phyloP scores from a whole-genome alignment of 1,284 basidiomycete species.

The Fomitopsis pinicola region DNA sequence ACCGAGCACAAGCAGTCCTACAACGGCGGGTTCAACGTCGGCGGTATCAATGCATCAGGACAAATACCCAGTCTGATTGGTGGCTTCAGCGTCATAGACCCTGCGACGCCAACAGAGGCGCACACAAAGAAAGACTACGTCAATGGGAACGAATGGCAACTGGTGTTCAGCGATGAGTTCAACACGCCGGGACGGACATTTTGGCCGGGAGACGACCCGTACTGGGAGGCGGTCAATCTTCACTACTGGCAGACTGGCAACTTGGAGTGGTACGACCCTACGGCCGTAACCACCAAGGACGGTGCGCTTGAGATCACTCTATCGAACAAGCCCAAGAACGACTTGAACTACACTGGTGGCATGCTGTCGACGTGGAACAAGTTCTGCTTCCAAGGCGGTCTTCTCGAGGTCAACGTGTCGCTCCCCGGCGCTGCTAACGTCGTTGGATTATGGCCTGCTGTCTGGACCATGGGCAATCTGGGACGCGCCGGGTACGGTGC shows the following conservation, averaged over 20 bases:
- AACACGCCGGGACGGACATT: slow-evolving; percentile 78
- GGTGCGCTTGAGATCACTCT: slow-evolving; percentile 83
- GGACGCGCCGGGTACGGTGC: slow-evolving; percentile 60
- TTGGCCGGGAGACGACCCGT: slow-evolving; percentile 61
- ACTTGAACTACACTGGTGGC: slow-evolving; percentile 72
- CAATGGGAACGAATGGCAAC: slow-evolving; percentile 46
- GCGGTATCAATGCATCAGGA: slow-evolving; percentile 78
- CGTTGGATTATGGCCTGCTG: slow-evolving; percentile 49
- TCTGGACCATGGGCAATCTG: slow-evolving; percentile 56
- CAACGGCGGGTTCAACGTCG: slow-evolving; percentile 74
- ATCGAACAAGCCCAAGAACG: slow-evolving; percentile 61
- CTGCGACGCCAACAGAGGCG: slow-evolving; percentile 65
- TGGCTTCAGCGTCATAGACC: slow-evolving; percentile 71
- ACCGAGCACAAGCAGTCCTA: slow-evolving; percentile 43
- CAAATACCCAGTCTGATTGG: slow-evolving; percentile 63
- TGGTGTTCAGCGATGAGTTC: slow-evolving; percentile 92
- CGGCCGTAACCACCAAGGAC: slow-evolving; percentile 70
- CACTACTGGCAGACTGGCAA: slow-evolving; percentile 66
- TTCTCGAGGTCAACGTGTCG: slow-evolving; percentile 65
- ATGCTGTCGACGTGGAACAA: slow-evolving; percentile 83
- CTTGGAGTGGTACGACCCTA: slow-evolving; percentile 76
- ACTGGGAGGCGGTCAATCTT: slow-evolving; percentile 69
- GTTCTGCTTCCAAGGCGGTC: slow-evolving; percentile 90
- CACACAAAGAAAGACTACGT: slow-evolving; percentile 57
- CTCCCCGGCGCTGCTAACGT: slow-evolving; percentile 72